A percentile compares a stretch with the other conserved stretches of the same genome.
These are phyloP conservation scores for Hymenoscyphus repandus DNA, from an alignment of 2,329 filamentous ascomycete genomes.

Conservation along the genomic window DNA sequence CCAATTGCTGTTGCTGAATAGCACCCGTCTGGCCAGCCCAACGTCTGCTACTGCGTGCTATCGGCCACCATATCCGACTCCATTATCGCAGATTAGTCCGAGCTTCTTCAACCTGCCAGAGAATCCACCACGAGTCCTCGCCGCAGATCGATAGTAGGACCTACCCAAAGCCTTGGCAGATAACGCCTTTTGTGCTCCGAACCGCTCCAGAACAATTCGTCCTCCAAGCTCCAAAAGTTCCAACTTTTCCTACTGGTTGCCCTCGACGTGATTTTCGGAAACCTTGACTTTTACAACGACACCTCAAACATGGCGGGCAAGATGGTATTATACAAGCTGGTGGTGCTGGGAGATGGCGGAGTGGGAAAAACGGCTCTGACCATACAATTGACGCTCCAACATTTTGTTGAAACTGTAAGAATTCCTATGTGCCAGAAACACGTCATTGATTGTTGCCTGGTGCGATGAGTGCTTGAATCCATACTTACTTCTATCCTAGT, in stretches of 20 bases:
- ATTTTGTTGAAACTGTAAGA: constrained; percentile 89
- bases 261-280: constrained; percentile 8
- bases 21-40: background rate
- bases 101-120: constrained; percentile 10
- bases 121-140: constrained; percentile 6
- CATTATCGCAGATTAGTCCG: constrained; percentile 8
- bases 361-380: constrained; percentile 92
- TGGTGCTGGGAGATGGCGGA: constrained; percentile 90
- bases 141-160: constrained; percentile 1
- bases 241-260: constrained; percentile 5
- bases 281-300: constrained; percentile 10
- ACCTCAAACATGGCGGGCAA: constrained; percentile 67
- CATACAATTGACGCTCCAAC: constrained; percentile 94
- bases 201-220: background rate
- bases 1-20: background rate
- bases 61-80: constrained; percentile 4
- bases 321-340: constrained; percentile 94
- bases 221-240: constrained; percentile 4
- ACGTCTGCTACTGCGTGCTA: background rate
- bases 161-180: background rate
- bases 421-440: background rate
- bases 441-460: background rate
- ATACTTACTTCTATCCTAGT: constrained; percentile 35
- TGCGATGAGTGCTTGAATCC: background rate
- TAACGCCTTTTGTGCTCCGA: no score